Base-by-base conservation (phyloP, 2,329 filamentous ascomycete genomes). In the Pseudopithomyces chartarum region DNA sequence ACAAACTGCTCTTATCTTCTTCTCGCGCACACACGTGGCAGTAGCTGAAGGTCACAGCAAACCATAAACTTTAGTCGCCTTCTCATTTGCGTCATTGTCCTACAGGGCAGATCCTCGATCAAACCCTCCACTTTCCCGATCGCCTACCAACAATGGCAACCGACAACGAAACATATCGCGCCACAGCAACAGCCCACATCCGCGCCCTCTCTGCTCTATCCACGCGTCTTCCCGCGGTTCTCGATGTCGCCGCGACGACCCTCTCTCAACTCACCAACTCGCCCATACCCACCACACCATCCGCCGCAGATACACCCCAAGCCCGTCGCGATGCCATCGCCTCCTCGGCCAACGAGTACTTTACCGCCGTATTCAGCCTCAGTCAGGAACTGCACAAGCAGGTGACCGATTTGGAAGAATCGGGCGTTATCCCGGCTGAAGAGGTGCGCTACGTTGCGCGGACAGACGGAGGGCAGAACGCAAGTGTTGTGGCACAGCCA, bases 191-290 rank as follows among this genome's bases (percentile, higher is more conserved):
- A 17, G 55, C 65, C 23, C 70, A 73, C 52, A 76, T 76, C 57
- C 68, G 66, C 51, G 65, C 62, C 10, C 67, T 75, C 40, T 69
- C 61, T 53, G 60, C 63, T 42, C 66, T 73, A 45, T 70, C 70
- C 52, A 60, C 58, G 47, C 64, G 66, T 54, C 57, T 73, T 19
- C 70, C 68, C 36, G 61, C 64, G 46, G 59, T 89, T 39, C 90
- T 96, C 73, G 90, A 90, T 62, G 92, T 88, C 55, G 91, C 96
- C 68, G 85, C 96, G 54, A 89, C 88, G 64, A 86, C 88, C 40
- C 90, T 96, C 65, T 92, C 96, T 77, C 85, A 73, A 39, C 82
- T 74, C 48, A 73, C 70, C 49, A 70, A 69, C 34, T 34, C 60
- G 26, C 81, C 87, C 64, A 84, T 87, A 85, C 39, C 84, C 83